phyloP scores from a whole-genome alignment of 495 filamentous ascomycete genomes.

The Aspergillus incahuasiensis region DNA sequence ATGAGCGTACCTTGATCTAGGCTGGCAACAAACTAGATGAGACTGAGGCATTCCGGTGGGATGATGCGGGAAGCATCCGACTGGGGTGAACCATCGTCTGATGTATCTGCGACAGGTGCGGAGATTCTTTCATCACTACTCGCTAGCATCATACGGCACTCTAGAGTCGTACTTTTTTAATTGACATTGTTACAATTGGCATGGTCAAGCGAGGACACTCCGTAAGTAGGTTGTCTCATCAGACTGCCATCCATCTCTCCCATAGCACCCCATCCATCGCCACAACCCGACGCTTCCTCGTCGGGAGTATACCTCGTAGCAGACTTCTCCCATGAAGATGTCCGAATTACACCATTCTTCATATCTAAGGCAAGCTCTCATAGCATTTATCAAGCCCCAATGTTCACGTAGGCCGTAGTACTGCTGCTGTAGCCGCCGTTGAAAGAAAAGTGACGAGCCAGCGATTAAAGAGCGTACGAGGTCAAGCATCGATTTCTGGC shows the following conservation, averaged over 20 bases:
- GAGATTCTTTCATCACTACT: constrained; percentile 14
- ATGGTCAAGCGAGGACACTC: constrained; percentile 6
- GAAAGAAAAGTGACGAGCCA: not conserved
- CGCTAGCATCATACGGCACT: constrained; percentile 1
- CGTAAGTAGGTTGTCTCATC: constrained; percentile 3
- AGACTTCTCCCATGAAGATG: too few species aligned
- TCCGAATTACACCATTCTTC: too few species aligned
- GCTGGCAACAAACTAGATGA: not conserved
- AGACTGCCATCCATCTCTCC: not conserved
- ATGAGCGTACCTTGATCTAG: too few species aligned
- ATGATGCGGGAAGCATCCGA: constrained; percentile 1
- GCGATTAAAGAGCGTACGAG: not conserved
- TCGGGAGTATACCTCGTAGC: too few species aligned
- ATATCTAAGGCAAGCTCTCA: too few species aligned
- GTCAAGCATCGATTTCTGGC: constrained; percentile 8
- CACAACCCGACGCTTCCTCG: too few species aligned
- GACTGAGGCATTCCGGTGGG: not conserved
- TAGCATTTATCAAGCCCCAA: not conserved
- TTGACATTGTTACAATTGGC: not conserved
- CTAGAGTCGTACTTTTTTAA: not conserved
- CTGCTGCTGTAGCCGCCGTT: not conserved
- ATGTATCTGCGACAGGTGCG: constrained; percentile 10
- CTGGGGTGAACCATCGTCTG: constrained; percentile 13
- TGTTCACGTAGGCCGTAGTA: not conserved
- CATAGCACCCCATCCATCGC: constrained; percentile 3